phyloP scores from a whole-genome alignment of 148 eudicot genomes.

The Silene latifolia region DNA sequence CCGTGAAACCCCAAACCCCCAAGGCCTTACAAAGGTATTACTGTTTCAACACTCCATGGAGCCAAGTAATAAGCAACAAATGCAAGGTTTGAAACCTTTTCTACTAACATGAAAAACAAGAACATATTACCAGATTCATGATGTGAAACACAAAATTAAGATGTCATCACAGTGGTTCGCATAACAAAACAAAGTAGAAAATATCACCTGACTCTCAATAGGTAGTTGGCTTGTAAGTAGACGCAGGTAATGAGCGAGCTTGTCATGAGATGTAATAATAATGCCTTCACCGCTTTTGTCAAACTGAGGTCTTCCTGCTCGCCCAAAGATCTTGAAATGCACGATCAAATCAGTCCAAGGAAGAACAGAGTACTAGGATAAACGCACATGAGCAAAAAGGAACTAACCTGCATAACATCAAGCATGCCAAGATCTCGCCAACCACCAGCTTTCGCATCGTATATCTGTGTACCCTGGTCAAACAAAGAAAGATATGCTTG shows the following conservation, averaged over 20 bases:
- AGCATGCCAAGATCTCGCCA: conserved; percentile 99
- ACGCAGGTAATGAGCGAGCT: conserved; percentile 85
- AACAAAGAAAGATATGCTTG: conserved; percentile 13
- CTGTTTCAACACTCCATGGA: neutral
- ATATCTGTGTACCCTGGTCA: conserved; percentile 88
- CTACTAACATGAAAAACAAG: neutral
- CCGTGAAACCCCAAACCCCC: neutral
- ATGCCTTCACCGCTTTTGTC: conserved; percentile 99
- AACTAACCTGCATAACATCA: conserved; percentile 95
- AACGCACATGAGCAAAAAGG: conserved; percentile 4
- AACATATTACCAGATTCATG: neutral
- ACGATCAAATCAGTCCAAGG: neutral
- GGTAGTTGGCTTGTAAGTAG: conserved; percentile 94
- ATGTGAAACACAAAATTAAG: neutral
- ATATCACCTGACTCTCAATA: conserved; percentile 90
- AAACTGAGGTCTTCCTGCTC: conserved; percentile 99
- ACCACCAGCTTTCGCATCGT: conserved; percentile 99
- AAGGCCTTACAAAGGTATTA: neutral
- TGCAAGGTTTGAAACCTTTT: conserved; percentile 1
- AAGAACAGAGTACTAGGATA: conserved; percentile 1
- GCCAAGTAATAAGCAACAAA: neutral
- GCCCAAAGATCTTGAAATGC: conserved; percentile 82
- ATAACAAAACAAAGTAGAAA: conserved; percentile 5
- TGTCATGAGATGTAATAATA: conserved; percentile 90
- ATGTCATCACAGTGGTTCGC: neutral